Evolutionary conservation across 2,329 filamentous ascomycete genomes (phyloP), one percentile per base, ranked within the genome.

Genomic region (Phialemoniopsis sp.): DNA sequence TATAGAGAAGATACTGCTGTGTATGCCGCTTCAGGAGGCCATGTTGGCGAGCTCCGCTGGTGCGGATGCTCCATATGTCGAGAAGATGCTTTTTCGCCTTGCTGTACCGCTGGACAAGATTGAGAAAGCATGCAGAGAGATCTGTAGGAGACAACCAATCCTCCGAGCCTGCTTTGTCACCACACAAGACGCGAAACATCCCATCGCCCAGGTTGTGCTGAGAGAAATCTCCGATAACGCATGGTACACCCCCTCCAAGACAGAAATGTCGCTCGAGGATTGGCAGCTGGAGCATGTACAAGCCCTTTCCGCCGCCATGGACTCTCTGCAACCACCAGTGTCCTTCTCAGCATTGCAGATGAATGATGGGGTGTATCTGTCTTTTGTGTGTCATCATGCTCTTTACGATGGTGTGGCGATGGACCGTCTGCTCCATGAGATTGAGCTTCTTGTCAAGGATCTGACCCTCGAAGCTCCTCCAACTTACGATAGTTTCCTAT

Each of bases 351-450:
- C 69, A 0, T 58, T 78, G 16, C 46, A 48, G 9, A 49, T 58
- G 4, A 36, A 45, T 2, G 50, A 51, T 6, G 54, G 50, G 0
- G 37, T 42, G 0, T 71, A 70, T 32, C 50, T 72, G 2, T 82
- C 67, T 0, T 73, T 73, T 36, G 58, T 69, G 29, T 81, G 67
- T 50, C 89, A 95, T 51, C 90, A 96, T 61, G 87, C 88, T 3
- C 66, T 95, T 1, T 95, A 95, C 51, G 90, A 96, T 60, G 90
- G 85, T 1, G 80, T 85, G 29, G 88, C 89, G 0, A 84, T 95
- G 52, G 66, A 72, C 1, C 68, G 72, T 8, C 66, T 96, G 0
- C 72, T 91, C 17, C 59, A 75, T 1, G 89, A 95, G 52, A 66
- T 94, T 2, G 80, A 93, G 50, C 56, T 66, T 3, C 46, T 77